A percentile compares a stretch with the other conserved stretches of the same genome.
phyloP scores from a whole-genome alignment of 2,329 filamentous ascomycete genomes.

The Botrytis galanthina region DNA sequence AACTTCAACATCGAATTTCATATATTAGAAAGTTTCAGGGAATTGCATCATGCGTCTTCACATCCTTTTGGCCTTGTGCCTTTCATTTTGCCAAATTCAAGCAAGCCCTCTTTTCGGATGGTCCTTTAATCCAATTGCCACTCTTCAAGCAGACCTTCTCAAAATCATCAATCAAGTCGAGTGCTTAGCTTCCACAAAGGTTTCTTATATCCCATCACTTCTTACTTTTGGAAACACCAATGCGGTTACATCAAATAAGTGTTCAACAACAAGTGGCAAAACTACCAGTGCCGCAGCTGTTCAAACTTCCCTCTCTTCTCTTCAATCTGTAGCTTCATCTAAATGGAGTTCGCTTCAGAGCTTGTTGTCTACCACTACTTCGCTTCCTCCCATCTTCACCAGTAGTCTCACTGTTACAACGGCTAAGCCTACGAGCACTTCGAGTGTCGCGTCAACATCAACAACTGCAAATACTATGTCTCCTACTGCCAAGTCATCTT shows the following conservation, averaged over 20 bases:
- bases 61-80: slow-evolving; percentile 17
- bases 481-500: neutral
- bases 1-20: neutral
- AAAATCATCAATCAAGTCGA: neutral
- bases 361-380: neutral
- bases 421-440: neutral
- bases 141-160: slow-evolving; percentile 7
- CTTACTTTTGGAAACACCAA: neutral
- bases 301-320: slow-evolving; percentile 1
- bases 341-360: slow-evolving; percentile 16
- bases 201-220: neutral
- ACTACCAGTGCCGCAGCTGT: neutral
- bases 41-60: neutral
- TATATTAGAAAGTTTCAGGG: neutral
- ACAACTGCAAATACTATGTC: neutral
- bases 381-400: slow-evolving; percentile 10
- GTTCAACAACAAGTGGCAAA: neutral
- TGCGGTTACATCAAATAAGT: neutral
- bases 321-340: slow-evolving; percentile 7
- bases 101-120: neutral
- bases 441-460: neutral
- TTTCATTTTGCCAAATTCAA: neutral
- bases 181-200: neutral
- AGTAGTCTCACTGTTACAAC: neutral
- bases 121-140: slow-evolving; percentile 1